Evolutionary conservation across 306 rosid genomes (phyloP).

Genomic region (Pueraria montana): DNA sequence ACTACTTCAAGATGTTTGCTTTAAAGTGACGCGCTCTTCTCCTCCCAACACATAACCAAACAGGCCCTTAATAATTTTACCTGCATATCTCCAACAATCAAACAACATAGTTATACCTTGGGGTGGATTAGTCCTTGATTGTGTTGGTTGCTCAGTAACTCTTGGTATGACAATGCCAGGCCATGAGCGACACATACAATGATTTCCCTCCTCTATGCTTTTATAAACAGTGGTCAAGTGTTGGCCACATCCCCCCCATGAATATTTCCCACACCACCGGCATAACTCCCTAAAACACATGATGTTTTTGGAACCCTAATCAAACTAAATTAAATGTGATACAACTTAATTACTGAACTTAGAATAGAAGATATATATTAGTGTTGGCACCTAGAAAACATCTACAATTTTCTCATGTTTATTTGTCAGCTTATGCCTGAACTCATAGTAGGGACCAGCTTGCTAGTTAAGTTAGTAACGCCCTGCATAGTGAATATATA

Average conservation of each 20-base stretch:
- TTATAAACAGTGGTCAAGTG: slow-evolving; percentile 50
- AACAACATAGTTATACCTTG: not conserved
- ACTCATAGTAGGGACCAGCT: not conserved
- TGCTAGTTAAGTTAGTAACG: slow-evolving; percentile 26
- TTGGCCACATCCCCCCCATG: slow-evolving; percentile 68
- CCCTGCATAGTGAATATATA: slow-evolving; percentile 21
- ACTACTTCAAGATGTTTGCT: not conserved
- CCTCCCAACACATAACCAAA: not conserved
- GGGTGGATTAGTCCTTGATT: not conserved
- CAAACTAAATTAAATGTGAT: not conserved
- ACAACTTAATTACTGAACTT: not conserved
- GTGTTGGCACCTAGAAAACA: slow-evolving; percentile 13
- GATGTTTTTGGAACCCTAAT: slow-evolving; percentile 10
- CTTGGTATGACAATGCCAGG: not conserved
- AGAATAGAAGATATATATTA: not conserved
- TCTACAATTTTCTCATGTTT: not conserved
- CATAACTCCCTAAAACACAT: slow-evolving; percentile 65
- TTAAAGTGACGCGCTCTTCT: not conserved
- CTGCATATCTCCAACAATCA: not conserved
- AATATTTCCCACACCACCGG: slow-evolving; percentile 52
- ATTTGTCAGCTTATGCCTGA: not conserved
- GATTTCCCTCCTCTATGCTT: slow-evolving; percentile 60
- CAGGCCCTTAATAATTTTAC: not conserved
- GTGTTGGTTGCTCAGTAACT: not conserved
- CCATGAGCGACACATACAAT: slow-evolving; percentile 52